Conservation (phyloP, 2,329 filamentous ascomycete species). For the Passalora sequoiae region DNA sequence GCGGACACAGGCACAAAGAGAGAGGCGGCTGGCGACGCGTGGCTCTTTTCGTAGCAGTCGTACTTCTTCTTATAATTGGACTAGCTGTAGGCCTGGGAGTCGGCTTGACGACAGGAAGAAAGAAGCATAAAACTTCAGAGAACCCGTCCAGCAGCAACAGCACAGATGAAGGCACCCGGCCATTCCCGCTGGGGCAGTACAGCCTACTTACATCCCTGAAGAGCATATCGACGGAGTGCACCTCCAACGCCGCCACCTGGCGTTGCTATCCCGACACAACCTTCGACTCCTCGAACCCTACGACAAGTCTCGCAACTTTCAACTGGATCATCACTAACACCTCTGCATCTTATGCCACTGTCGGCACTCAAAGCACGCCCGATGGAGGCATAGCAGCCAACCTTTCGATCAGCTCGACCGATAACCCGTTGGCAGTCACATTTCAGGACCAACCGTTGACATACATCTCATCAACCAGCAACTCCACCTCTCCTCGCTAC, state of each 20-base stretch:
- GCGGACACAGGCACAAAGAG: slow-evolving; percentile 10
- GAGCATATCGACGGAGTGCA: slow-evolving; percentile 52
- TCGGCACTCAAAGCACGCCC: slow-evolving; percentile 57
- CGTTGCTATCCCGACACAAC: slow-evolving; percentile 55
- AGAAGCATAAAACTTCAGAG: slow-evolving; percentile 13
- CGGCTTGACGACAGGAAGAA: slow-evolving; percentile 27
- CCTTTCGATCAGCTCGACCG: slow-evolving; percentile 45
- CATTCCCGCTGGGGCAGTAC: slow-evolving; percentile 61
- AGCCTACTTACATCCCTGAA: slow-evolving; percentile 56
- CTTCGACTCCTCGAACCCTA: slow-evolving; percentile 38
- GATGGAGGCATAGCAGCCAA: slow-evolving; percentile 35
- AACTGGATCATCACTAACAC: slow-evolving; percentile 55
- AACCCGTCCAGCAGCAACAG: background rate
- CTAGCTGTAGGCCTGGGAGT: slow-evolving; percentile 39
- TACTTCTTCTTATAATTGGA: slow-evolving; percentile 35
- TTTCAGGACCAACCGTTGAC: slow-evolving; percentile 52
- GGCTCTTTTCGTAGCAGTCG: slow-evolving; percentile 34
- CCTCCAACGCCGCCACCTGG: slow-evolving; percentile 55
- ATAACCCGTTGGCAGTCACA: slow-evolving; percentile 52
- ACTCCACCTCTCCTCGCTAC: slow-evolving; percentile 49
- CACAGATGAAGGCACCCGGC: slow-evolving; percentile 15
- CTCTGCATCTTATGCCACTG: slow-evolving; percentile 36
- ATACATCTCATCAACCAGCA: slow-evolving; percentile 45
- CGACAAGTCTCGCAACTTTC: slow-evolving; percentile 47
- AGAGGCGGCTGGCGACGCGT: slow-evolving; percentile 38